Conservation (phyloP, 768 basidiomycete genomes). For the Russula abietina region DNA sequence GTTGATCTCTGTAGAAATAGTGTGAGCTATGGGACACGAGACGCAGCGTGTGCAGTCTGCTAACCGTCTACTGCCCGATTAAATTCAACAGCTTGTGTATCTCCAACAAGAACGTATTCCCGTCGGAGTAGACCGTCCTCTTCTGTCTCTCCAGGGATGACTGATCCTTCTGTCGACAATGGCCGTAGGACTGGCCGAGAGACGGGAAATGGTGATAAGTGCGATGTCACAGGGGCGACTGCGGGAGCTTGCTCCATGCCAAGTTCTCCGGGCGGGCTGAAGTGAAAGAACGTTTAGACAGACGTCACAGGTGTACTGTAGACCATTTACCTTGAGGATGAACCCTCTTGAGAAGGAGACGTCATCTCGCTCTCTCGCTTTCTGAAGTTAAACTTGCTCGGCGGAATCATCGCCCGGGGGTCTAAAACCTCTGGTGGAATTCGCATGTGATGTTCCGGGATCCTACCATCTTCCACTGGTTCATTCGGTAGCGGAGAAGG, state of each 20-base stretch:
- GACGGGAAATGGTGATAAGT: not conserved
- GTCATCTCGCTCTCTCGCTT: slow-evolving; percentile 31
- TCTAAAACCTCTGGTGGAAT: slow-evolving; percentile 79
- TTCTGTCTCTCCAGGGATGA: slow-evolving; percentile 78
- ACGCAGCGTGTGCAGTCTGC: slow-evolving; percentile 25
- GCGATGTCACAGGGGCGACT: not conserved
- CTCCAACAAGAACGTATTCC: slow-evolving; percentile 93
- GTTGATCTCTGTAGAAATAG: slow-evolving; percentile 50
- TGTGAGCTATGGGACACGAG: slow-evolving; percentile 8
- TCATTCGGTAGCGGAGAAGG: slow-evolving; percentile 29
- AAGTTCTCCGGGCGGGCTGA: slow-evolving; percentile 3
- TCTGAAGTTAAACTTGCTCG: slow-evolving; percentile 71
- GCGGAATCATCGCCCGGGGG: slow-evolving; percentile 74
- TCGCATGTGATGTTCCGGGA: slow-evolving; percentile 66
- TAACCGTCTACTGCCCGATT: slow-evolving; percentile 86
- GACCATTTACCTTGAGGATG: slow-evolving; percentile 11
- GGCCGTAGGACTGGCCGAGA: slow-evolving; percentile 23
- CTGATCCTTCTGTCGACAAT: slow-evolving; percentile 52
- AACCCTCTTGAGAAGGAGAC: slow-evolving; percentile 9
- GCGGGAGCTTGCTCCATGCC: not conserved
- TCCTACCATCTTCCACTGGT: slow-evolving; percentile 32
- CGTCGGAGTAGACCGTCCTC: slow-evolving; percentile 72
- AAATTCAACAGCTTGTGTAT: slow-evolving; percentile 85
- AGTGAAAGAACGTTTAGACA: not conserved
- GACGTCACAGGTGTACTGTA: not conserved